Base-by-base conservation (phyloP, 176 grass and related monocot species). In the Bromus sterilis region DNA sequence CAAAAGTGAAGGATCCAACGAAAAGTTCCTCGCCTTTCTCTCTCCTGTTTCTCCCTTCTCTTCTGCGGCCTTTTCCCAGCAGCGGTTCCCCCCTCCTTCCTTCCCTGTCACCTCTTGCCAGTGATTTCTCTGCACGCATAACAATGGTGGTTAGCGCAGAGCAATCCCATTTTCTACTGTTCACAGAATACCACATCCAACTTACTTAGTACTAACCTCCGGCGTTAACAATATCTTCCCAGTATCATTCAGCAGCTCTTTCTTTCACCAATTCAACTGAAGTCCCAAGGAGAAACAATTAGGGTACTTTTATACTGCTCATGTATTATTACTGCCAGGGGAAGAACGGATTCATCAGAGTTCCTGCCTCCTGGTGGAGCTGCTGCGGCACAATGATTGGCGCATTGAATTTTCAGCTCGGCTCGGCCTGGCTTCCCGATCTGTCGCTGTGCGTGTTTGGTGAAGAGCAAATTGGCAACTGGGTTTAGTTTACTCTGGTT, bases 1-100 rank as follows among this genome's bases (percentile, higher is more conserved):
- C 72, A 86, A 89, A 86, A 82, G 79, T 43, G 78, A 74, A 78
- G 74, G 83, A 82, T 86, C 83, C 83, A 86, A 86, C 30, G 41
- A 85, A 85, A 89, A 85, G 87, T 24, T 31, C 56, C 28, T 62
- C 26, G 2, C 10, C 82, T 85, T 63, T 89, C 82, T 80, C 82
- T 76, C 81, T 42, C 76, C 73, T 70, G 67, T 39, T 82, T 83
- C 88, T 65, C 83, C 48, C 82, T 81, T 84, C 81, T 28, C 58
- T 59, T 81, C 84, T 78, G 40, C 76, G 75, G 37, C 84, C 88
- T 37, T 85, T 82, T 89, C 64, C 61, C 61, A 21, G 60, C 64
- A 83, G 80, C 5, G 69, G 87, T 70, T 37, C 37, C 75, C 64
- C 51, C 14, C 31, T 21, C 39, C 11, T 12, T 46, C 26, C 23